Percentiles rank a stretch among this genome's conserved stretches.
These are phyloP conservation scores for Chloromonas sp. DNA, from an alignment of 163 green algal species.

Conservation along the genomic window DNA sequence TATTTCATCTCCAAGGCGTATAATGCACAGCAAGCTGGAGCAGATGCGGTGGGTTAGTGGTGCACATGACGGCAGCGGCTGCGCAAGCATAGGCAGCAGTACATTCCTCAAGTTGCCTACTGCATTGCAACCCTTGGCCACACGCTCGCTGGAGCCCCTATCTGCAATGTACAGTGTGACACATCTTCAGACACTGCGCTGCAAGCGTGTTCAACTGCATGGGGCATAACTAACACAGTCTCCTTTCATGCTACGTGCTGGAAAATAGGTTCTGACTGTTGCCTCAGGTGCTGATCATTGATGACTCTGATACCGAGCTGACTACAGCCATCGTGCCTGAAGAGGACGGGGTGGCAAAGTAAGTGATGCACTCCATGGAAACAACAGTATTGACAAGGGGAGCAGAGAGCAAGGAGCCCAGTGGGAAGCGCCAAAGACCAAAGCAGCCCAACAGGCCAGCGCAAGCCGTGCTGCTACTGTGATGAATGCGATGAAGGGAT, in stretches of 20 bases:
- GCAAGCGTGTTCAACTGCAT: neutral
- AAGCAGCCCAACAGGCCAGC: too few relatives aligned
- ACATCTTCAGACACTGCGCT: neutral
- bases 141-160: too few relatives aligned
- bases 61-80: neutral
- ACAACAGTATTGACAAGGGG: neutral
- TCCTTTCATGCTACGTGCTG: too few relatives aligned
- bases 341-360: conserved; percentile 56
- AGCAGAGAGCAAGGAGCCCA: neutral
- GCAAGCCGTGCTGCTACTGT: too few relatives aligned
- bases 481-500: too few relatives aligned
- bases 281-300: conserved; percentile 58
- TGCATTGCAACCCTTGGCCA: too few relatives aligned
- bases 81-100: neutral
- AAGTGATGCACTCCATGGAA: neutral
- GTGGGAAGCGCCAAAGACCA: too few relatives aligned
- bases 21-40: conserved; percentile 76
- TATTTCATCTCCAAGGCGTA: conserved; percentile 71
- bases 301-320: conserved; percentile 62
- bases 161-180: neutral
- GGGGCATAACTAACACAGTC: too few relatives aligned
- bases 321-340: conserved; percentile 81
- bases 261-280: too few relatives aligned
- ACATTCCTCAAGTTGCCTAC: too few relatives aligned
- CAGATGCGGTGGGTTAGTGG: conserved; percentile 50